Evolutionary conservation across 2,329 filamentous ascomycete genomes (phyloP).

Genomic region (Scedosporium aurantiacum): DNA sequence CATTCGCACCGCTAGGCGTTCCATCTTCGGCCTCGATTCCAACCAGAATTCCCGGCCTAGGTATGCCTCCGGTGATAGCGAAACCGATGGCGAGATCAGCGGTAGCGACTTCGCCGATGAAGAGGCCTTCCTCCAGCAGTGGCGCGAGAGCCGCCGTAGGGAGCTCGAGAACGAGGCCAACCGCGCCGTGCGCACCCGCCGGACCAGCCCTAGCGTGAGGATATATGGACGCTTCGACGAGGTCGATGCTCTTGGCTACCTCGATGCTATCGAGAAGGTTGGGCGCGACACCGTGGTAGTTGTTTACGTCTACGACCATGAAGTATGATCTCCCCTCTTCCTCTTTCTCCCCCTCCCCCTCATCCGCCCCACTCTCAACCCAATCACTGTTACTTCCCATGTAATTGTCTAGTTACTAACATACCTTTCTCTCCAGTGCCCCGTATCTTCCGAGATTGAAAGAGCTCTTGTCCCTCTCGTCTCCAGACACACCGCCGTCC

Average conservation of each 20-base stretch:
- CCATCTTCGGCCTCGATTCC: constrained; percentile 39
- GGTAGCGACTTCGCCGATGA: constrained; percentile 46
- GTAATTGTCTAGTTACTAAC: constrained; percentile 11
- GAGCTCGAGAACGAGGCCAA: constrained; percentile 60
- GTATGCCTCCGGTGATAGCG: constrained; percentile 32
- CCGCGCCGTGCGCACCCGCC: constrained; percentile 46
- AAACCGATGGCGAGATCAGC: constrained; percentile 28
- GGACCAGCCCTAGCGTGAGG: constrained; percentile 65
- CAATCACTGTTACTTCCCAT: background rate
- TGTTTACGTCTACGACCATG: constrained; percentile 83
- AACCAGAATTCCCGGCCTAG: constrained; percentile 11
- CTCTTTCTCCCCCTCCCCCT: background rate
- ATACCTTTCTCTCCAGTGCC: constrained; percentile 44
- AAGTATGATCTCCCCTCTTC: constrained; percentile 43
- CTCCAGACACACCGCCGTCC: constrained; percentile 54
- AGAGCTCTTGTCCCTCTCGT: constrained; percentile 68
- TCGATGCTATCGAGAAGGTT: constrained; percentile 94
- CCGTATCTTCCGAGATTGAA: constrained; percentile 69
- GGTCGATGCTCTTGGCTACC: constrained; percentile 82
- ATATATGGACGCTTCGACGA: constrained; percentile 69
- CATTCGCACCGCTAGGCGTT: constrained; percentile 40
- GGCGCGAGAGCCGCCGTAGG: constrained; percentile 68
- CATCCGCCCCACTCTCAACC: background rate
- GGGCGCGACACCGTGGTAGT: constrained; percentile 71
- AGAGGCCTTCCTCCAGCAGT: constrained; percentile 70